Evolutionary conservation across 441 rosid species (phyloP).

Genomic region (Theobroma grandiflorum): DNA sequence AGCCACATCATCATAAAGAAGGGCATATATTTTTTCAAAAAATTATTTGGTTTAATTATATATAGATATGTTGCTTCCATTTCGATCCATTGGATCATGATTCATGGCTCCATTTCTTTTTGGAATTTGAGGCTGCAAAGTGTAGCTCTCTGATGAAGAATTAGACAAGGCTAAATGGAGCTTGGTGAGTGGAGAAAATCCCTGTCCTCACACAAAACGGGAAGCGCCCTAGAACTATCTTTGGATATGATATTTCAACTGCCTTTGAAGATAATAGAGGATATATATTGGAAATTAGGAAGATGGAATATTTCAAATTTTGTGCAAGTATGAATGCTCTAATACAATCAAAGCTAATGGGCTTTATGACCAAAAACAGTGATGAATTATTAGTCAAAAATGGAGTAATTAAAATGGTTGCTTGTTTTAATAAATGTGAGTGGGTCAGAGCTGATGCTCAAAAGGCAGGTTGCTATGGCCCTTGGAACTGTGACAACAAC

Average conservation of each 20-base stretch:
- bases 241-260: constrained; percentile 45
- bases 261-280: constrained; percentile 12
- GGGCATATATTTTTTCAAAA: not conserved
- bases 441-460: constrained; percentile 47
- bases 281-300: not conserved
- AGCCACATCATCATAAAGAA: constrained; percentile 27
- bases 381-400: constrained; percentile 13
- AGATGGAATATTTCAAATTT: not conserved
- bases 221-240: constrained; percentile 25
- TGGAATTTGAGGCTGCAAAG: not conserved
- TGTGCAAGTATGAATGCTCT: not conserved
- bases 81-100: not conserved
- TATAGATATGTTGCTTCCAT: not conserved
- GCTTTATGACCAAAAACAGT: constrained; percentile 16
- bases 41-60: not conserved
- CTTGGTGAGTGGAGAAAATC: constrained; percentile 11
- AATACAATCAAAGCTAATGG: not conserved
- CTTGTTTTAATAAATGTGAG: constrained; percentile 19
- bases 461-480: constrained; percentile 44
- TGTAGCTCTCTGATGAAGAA: not conserved
- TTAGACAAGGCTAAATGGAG: constrained; percentile 19
- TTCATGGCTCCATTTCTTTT: not conserved
- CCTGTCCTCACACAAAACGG: constrained; percentile 25
- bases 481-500: constrained; percentile 56
- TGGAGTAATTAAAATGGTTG: not conserved